Conservation (phyloP, 768 basidiomycete species). For the Tylopilus cervinicoccineus region DNA sequence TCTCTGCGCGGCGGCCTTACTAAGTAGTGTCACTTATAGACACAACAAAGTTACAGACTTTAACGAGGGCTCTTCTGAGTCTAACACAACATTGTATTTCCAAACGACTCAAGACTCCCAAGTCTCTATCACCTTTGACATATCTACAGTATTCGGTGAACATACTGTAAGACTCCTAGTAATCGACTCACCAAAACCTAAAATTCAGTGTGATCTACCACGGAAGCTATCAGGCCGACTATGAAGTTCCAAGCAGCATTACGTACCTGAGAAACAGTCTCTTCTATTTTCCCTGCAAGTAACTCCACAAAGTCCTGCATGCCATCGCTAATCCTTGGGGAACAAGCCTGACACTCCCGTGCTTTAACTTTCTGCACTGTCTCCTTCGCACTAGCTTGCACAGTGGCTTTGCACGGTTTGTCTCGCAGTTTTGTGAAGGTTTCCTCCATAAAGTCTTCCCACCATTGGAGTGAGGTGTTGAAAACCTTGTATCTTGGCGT, state of each 20-base stretch:
- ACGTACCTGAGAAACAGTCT: slow-evolving; percentile 8
- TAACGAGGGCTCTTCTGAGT: too few species aligned
- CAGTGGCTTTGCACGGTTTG: background rate
- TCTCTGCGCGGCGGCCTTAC: too few species aligned
- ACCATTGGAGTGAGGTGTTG: slow-evolving; percentile 9
- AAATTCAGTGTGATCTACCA: slow-evolving; percentile 11
- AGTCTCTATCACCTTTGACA: too few species aligned
- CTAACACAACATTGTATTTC: too few species aligned
- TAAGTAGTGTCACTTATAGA: too few species aligned
- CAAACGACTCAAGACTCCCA: too few species aligned
- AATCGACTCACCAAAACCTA: background rate
- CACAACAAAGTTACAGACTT: too few species aligned
- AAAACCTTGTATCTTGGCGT: background rate
- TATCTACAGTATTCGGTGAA: too few species aligned
- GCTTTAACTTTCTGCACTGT: background rate
- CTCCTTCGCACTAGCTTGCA: background rate
- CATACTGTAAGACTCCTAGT: too few species aligned
- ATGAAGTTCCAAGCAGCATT: too few species aligned
- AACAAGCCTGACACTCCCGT: background rate
- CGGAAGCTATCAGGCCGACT: background rate
- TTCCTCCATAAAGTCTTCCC: slow-evolving; percentile 13
- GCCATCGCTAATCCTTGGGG: background rate
- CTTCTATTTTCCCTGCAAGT: slow-evolving; percentile 8
- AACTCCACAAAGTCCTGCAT: slow-evolving; percentile 13
- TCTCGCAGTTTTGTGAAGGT: background rate